Evolutionary conservation across 2,329 filamentous ascomycete genomes (phyloP).

Genomic region (Beauveria varroae): DNA sequence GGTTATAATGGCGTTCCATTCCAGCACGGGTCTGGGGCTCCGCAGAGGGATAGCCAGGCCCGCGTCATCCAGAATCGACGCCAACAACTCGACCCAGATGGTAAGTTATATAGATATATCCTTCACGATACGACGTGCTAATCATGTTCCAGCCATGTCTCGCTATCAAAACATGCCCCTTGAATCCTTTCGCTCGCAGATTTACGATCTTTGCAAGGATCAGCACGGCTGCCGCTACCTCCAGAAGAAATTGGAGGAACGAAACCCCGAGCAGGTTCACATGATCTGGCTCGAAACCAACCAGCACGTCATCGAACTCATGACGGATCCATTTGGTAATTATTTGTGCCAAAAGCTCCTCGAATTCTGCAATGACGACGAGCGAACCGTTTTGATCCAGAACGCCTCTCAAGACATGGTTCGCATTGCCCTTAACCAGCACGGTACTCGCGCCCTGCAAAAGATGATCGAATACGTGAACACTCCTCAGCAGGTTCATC

Average conservation of each 20-base stretch:
- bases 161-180: constrained; percentile 79
- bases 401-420: constrained; percentile 85
- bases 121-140: constrained; percentile 18
- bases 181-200: constrained; percentile 71
- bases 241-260: constrained; percentile 94
- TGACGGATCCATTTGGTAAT: constrained; percentile 99
- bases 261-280: constrained; percentile 72
- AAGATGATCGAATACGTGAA: constrained; percentile 99
- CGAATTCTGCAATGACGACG: constrained; percentile 90
- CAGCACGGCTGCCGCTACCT: constrained; percentile 96
- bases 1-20: constrained; percentile 47
- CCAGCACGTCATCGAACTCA: constrained; percentile 88
- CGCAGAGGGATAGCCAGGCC: constrained; percentile 65
- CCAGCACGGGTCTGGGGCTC: constrained; percentile 34
- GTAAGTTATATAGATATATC: constrained; percentile 30
- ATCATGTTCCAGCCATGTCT: constrained; percentile 50
- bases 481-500: constrained; percentile 73
- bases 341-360: constrained; percentile 98
- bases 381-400: constrained; percentile 86
- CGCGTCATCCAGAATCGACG: constrained; percentile 70
- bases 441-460: constrained; percentile 90
- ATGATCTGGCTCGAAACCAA: constrained; percentile 94
- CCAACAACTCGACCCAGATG: constrained; percentile 64
- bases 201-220: constrained; percentile 91
- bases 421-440: constrained; percentile 90